Percentiles rank a stretch among this genome's conserved stretches.
Evolutionary conservation across 1,139 yeast genomes (phyloP).

Genomic region (Sugiyamaella neomexicana): DNA sequence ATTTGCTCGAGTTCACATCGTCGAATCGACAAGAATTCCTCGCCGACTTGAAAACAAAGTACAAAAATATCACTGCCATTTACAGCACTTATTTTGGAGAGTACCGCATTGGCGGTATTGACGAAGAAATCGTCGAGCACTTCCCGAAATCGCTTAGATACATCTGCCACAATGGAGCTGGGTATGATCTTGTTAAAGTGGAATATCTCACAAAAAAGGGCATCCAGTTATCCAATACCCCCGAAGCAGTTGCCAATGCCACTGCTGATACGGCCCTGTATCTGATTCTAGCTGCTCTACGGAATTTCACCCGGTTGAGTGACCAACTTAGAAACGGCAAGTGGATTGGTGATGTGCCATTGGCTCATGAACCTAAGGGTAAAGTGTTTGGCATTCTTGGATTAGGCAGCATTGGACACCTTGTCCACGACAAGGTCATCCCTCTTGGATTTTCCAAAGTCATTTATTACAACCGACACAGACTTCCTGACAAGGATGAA

Average conservation of each 20-base stretch:
- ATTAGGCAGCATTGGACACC: constrained; percentile 81
- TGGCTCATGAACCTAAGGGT: constrained; percentile 57
- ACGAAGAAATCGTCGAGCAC: constrained; percentile 60
- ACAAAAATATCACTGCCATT: constrained; percentile 38
- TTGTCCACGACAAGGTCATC: constrained; percentile 63
- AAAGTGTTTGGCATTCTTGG: constrained; percentile 72
- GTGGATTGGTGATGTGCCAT: constrained; percentile 38
- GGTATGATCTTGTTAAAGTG: constrained; percentile 69
- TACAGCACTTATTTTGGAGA: constrained; percentile 24
- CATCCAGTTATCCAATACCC: constrained; percentile 68
- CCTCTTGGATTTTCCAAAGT: constrained; percentile 64
- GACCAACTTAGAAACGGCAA: constrained; percentile 42
- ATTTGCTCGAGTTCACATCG: constrained; percentile 25
- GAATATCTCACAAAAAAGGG: constrained; percentile 50
- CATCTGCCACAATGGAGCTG: constrained; percentile 86
- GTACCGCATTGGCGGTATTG: constrained; percentile 58
- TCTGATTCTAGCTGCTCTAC: constrained; percentile 57
- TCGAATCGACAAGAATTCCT: constrained; percentile 38
- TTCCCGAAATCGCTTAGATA: constrained; percentile 65
- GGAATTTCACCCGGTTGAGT: constrained; percentile 53
- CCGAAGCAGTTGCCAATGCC: constrained; percentile 67
- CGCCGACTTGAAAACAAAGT: constrained; percentile 37
- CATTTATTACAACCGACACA: constrained; percentile 62
- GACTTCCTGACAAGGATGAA: constrained; percentile 55
- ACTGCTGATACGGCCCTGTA: constrained; percentile 74